Percentiles rank a stretch among this genome's conserved stretches.
Conservation (phyloP, 257 asterid genomes). For the Solanum lignicaule region DNA sequence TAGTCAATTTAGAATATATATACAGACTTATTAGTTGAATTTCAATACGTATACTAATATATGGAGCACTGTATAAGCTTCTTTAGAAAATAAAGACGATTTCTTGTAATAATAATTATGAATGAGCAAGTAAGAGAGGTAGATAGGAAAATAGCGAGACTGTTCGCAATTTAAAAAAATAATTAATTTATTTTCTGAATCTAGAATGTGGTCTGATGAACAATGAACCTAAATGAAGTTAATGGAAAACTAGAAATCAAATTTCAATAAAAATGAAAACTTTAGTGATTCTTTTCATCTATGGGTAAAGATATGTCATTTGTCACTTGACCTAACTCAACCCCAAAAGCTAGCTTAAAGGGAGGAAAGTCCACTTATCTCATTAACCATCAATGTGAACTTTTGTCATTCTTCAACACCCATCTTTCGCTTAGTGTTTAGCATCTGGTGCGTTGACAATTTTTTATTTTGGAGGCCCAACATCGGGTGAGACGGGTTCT, state of each 20-base stretch:
- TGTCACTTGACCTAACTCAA: too few relatives aligned
- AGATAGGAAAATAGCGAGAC: background rate
- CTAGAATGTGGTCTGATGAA: background rate
- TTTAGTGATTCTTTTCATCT: background rate
- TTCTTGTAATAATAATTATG: background rate
- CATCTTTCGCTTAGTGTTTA: too few relatives aligned
- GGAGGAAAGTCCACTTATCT: too few relatives aligned
- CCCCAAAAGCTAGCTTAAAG: too few relatives aligned
- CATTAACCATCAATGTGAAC: too few relatives aligned
- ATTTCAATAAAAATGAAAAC: background rate
- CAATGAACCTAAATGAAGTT: background rate
- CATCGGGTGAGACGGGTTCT: too few relatives aligned
- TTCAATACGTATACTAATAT: background rate
- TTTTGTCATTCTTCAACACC: too few relatives aligned
- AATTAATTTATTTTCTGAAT: background rate
- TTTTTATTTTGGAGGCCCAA: too few relatives aligned
- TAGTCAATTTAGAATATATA: background rate
- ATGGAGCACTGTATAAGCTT: background rate
- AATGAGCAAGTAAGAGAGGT: background rate
- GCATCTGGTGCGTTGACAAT: too few relatives aligned
- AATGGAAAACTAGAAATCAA: background rate
- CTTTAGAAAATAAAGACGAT: background rate
- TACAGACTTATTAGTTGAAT: background rate
- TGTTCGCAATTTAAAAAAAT: rapidly evolving
- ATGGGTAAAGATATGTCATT: background rate